These are phyloP conservation scores for Phytophthora aleatoria DNA, from an alignment of 352 stramenopile species.

Conservation along the genomic window DNA sequence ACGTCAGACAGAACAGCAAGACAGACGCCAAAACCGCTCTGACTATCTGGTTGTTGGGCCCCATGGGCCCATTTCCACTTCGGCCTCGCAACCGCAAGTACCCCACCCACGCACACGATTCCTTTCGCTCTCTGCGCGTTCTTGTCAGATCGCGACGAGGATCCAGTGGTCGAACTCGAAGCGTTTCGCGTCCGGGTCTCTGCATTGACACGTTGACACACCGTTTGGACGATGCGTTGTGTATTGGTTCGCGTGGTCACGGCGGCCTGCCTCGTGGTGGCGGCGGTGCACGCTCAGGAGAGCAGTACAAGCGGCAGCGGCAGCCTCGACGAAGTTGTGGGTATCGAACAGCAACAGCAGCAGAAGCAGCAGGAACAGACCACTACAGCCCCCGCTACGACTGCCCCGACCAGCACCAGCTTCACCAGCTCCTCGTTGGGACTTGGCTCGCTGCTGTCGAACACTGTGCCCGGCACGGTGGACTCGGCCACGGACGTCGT, in stretches of 20 bases:
- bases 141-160: conserved; percentile 27
- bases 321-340: conserved; percentile 22
- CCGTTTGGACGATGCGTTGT: conserved; percentile 21
- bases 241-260: conserved; percentile 25
- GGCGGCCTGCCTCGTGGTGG: conserved; percentile 27
- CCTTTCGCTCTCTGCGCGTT: conserved; percentile 13
- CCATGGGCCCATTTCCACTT: conserved; percentile 38
- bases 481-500: conserved; percentile 20
- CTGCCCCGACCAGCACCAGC: conserved; percentile 17
- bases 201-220: background rate
- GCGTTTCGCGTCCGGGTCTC: background rate
- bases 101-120: conserved; percentile 11
- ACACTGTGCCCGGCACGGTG: conserved; percentile 22
- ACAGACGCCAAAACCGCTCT: conserved; percentile 3
- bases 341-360: conserved; percentile 18
- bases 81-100: conserved; percentile 40
- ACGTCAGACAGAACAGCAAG: conserved; percentile 12
- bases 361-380: conserved; percentile 9
- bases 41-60: conserved; percentile 2
- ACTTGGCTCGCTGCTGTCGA: conserved; percentile 23
- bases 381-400: conserved; percentile 3
- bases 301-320: conserved; percentile 23
- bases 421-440: conserved; percentile 14
- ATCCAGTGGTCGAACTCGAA: conserved; percentile 10
- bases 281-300: conserved; percentile 22